Percentiles rank a stretch among this genome's conserved stretches.
Evolutionary conservation across 2,329 filamentous ascomycete genomes (phyloP).

Genomic region (Graphiopsis chlorocephala): DNA sequence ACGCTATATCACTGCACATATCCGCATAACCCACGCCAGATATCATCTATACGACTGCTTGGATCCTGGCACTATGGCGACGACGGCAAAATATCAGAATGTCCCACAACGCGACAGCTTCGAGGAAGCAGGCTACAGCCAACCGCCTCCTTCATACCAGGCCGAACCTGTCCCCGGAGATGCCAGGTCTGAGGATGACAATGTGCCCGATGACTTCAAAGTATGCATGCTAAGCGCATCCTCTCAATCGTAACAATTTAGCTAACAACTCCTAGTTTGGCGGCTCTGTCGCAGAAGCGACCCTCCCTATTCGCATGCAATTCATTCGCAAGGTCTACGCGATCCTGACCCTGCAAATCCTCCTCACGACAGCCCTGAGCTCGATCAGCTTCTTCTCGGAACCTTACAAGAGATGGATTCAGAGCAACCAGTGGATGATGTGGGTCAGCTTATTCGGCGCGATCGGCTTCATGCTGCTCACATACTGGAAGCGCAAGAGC

Average conservation of each 20-base stretch:
- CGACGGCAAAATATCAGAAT: slow-evolving; percentile 76
- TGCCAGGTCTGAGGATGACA: slow-evolving; percentile 79
- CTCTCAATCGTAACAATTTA: background rate
- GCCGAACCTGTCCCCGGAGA: slow-evolving; percentile 59
- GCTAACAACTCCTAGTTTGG: slow-evolving; percentile 64
- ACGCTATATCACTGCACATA: background rate
- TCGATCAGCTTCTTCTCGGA: slow-evolving; percentile 80
- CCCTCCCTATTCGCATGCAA: slow-evolving; percentile 85
- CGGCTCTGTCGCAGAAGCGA: slow-evolving; percentile 87
- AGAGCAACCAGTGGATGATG: slow-evolving; percentile 77
- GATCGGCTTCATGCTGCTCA: slow-evolving; percentile 79
- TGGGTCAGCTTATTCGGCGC: slow-evolving; percentile 82
- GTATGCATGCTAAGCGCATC: slow-evolving; percentile 39
- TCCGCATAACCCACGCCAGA: background rate
- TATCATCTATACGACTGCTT: background rate
- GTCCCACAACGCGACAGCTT: slow-evolving; percentile 86
- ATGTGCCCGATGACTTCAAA: slow-evolving; percentile 97
- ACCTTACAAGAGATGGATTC: slow-evolving; percentile 82
- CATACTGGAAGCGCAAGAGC: slow-evolving; percentile 93
- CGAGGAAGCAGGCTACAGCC: slow-evolving; percentile 66
- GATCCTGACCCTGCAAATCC: slow-evolving; percentile 91
- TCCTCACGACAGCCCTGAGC: slow-evolving; percentile 78
- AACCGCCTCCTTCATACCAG: slow-evolving; percentile 81
- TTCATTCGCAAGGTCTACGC: slow-evolving; percentile 83
- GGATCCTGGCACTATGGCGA: slow-evolving; percentile 57